These are phyloP conservation scores for Neofusicoccum laricinum DNA, from an alignment of 2,329 filamentous ascomycete genomes.

Conservation along the genomic window DNA sequence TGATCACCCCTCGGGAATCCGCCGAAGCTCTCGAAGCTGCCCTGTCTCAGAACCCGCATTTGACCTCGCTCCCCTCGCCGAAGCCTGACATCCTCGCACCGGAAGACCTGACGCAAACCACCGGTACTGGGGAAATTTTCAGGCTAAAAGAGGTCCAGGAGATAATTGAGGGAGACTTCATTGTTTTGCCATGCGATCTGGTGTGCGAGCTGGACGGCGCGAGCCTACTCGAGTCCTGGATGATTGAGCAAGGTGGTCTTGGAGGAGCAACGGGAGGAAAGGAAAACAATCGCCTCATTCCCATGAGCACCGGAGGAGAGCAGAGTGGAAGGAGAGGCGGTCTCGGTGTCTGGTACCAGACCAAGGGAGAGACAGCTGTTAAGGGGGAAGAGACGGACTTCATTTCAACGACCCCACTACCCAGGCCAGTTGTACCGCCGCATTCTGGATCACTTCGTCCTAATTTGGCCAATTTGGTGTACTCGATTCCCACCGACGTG, in stretches of 20 bases:
- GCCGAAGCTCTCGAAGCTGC: slow-evolving; percentile 65
- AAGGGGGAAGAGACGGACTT: slow-evolving; percentile 95
- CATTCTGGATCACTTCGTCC: slow-evolving; percentile 64
- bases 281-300: slow-evolving; percentile 42
- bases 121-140: slow-evolving; percentile 84
- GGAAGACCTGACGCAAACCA: slow-evolving; percentile 72
- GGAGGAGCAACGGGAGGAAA: slow-evolving; percentile 55
- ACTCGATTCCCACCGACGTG: slow-evolving; percentile 83
- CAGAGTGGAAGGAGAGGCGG: slow-evolving; percentile 68
- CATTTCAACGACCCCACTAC: slow-evolving; percentile 71
- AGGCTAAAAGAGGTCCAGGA: slow-evolving; percentile 76
- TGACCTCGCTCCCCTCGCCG: slow-evolving; percentile 70
- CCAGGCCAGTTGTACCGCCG: slow-evolving; percentile 55
- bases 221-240: slow-evolving; percentile 84
- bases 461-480: slow-evolving; percentile 74
- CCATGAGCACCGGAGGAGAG: slow-evolving; percentile 53
- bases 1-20: slow-evolving; percentile 58
- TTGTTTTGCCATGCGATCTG: slow-evolving; percentile 89
- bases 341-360: slow-evolving; percentile 87
- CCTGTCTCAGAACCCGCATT: slow-evolving; percentile 72
- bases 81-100: slow-evolving; percentile 76
- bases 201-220: slow-evolving; percentile 86
- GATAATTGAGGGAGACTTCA: slow-evolving; percentile 80
- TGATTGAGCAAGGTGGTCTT: slow-evolving; percentile 75
- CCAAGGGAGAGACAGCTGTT: slow-evolving; percentile 69